Evolutionary conservation across 805 yeast species (phyloP), one percentile per base, ranked within the genome.

Genomic region (Yamadazyma ubonensis): DNA sequence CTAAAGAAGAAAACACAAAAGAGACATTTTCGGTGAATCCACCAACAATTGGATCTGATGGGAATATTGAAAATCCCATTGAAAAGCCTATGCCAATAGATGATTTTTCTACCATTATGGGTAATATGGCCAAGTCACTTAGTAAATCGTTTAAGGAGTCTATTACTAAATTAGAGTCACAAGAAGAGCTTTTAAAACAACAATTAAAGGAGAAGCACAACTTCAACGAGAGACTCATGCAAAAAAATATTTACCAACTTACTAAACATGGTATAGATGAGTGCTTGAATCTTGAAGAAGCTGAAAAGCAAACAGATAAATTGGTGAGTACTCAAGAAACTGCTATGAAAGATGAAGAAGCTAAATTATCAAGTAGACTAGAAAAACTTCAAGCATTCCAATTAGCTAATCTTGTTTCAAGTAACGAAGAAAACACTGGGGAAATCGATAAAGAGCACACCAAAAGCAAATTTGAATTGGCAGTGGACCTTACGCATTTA

Each of bases 171-270:
- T 44, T 65, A 15, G 54, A 50, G 19, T 38, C 39, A 6, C 61
- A 65, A 34, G 45, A 48, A 15, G 27, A 57, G 7, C 82, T 79
- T 44, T 56, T 86, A 34, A 65, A 63, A 21, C 71, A 70, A 34
- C 83, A 80, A 44, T 55, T 86, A 36, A 64, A 60, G 15, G 70
- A 71, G 33, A 80, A 81, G 56, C 78, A 62, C 22, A 74, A 73
- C 20, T 61, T 70, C 11, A 61, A 65, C 63, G 57, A 48, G 29
- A 34, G 71, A 55, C 16, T 48, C 5, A 14, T 43, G 16, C 31
- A 33, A 9, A 40, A 28, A 17, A 23, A 36, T 10, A 32, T 57
- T 54, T 44, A 57, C 38, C 60, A 66, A 36, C 43, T 58, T 46
- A 52, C 15, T 55, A 53, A 26, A 53, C 45, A 61, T 50, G 67